Conservation (phyloP, 1,284 basidiomycete species). For the Volvariella surrecta region DNA sequence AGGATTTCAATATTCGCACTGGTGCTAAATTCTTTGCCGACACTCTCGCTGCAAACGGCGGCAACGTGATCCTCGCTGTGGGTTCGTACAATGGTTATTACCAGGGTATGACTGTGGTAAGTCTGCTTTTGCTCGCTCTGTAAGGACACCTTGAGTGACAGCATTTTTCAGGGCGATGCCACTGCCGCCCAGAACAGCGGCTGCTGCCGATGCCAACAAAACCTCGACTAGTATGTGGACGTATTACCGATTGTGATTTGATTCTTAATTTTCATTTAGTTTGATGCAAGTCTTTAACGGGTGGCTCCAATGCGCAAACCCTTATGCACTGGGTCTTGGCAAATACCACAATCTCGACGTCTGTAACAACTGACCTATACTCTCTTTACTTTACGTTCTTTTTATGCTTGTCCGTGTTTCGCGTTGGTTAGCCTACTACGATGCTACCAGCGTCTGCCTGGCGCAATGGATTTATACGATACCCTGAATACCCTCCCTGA, state of each 20-base stretch:
- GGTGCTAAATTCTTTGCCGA: conserved; percentile 54
- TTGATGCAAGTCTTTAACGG: conserved; percentile 74
- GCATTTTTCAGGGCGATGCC: conserved; percentile 34
- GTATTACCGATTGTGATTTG: conserved; percentile 1
- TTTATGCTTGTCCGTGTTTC: neutral
- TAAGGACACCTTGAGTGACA: conserved; percentile 8
- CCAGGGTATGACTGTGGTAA: conserved; percentile 50
- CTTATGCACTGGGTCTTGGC: conserved; percentile 48
- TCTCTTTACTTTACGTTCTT: conserved; percentile 7
- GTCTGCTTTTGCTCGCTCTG: conserved; percentile 15
- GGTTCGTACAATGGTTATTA: conserved; percentile 81
- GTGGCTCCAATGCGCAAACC: conserved; percentile 61
- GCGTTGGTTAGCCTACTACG: too few species aligned
- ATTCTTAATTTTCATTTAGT: conserved; percentile 28
- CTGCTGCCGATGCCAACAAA: conserved; percentile 73
- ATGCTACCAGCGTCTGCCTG: too few species aligned
- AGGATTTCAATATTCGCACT: conserved; percentile 64
- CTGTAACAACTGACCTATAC: conserved; percentile 24
- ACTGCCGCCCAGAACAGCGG: conserved; percentile 42
- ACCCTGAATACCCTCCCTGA: too few species aligned
- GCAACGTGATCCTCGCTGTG: conserved; percentile 54
- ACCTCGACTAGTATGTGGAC: conserved; percentile 61
- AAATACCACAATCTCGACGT: conserved; percentile 61
- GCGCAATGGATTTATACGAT: too few species aligned
- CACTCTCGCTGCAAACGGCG: conserved; percentile 42